These are phyloP conservation scores for Simmondsia chinensis DNA, from an alignment of 148 eudicot genomes.

Conservation along the genomic window DNA sequence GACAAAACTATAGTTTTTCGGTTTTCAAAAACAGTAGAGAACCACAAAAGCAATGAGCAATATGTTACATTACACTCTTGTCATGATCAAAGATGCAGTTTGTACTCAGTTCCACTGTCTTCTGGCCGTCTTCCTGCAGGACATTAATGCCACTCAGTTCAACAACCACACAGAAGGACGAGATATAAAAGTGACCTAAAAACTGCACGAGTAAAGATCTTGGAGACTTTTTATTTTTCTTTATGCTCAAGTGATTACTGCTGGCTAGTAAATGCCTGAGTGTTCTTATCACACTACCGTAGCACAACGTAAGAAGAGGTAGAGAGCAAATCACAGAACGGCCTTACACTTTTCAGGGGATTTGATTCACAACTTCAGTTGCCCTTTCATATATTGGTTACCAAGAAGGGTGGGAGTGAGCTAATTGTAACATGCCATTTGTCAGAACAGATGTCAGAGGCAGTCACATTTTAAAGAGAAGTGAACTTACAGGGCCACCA, in stretches of 20 bases:
- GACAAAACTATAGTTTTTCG: neutral
- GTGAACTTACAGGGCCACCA: slow-evolving; percentile 77
- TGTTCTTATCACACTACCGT: too few relatives aligned
- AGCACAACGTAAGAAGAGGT: neutral
- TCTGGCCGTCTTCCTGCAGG: slow-evolving; percentile 68
- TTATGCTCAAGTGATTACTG: too few relatives aligned
- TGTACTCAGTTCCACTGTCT: slow-evolving; percentile 41
- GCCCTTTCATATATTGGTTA: too few relatives aligned
- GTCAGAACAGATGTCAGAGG: too few relatives aligned
- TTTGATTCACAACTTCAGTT: too few relatives aligned
- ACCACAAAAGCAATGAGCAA: neutral
- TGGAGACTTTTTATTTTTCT: too few relatives aligned
- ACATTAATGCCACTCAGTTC: slow-evolving; percentile 1
- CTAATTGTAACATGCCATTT: too few relatives aligned
- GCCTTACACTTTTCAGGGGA: neutral
- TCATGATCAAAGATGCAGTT: slow-evolving; percentile 63
- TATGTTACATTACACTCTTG: slow-evolving; percentile 50
- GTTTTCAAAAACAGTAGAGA: neutral
- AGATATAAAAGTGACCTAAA: neutral
- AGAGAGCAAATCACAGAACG: neutral
- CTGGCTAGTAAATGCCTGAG: too few relatives aligned
- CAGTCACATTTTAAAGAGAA: neutral
- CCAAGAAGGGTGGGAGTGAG: too few relatives aligned
- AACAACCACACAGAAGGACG: neutral
- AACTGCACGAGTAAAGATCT: too few relatives aligned